Evolutionary conservation across 2,329 filamentous ascomycete genomes (phyloP).

Genomic region (Mollisia scopiformis): DNA sequence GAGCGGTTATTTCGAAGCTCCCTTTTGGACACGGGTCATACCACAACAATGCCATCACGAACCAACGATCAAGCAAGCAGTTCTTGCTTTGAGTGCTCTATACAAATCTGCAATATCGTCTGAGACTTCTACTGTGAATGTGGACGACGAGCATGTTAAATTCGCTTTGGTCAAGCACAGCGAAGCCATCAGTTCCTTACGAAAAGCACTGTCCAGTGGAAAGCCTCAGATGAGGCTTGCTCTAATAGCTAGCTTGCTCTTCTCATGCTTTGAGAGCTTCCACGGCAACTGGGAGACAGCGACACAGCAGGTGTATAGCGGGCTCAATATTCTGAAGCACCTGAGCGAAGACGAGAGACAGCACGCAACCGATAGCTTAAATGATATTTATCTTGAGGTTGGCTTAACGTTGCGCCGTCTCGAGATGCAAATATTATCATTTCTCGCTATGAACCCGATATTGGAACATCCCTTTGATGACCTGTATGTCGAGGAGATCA

Average conservation of each 20-base stretch:
- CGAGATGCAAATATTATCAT: conserved; percentile 20
- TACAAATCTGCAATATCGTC: conserved; percentile 60
- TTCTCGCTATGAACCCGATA: conserved; percentile 24
- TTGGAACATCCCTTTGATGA: conserved; percentile 14
- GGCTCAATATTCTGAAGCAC: conserved; percentile 18
- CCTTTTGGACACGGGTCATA: conserved; percentile 64
- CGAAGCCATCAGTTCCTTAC: conserved; percentile 51
- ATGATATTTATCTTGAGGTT: conserved; percentile 17
- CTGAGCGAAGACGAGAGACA: conserved; percentile 13
- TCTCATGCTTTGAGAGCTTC: conserved; percentile 68
- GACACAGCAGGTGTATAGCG: conserved; percentile 22
- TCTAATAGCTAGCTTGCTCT: conserved; percentile 63
- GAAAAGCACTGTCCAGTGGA: conserved; percentile 17
- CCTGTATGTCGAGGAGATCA: conserved; percentile 9
- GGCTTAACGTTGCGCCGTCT: conserved; percentile 13
- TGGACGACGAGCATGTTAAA: conserved; percentile 26
- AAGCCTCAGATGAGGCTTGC: conserved; percentile 43
- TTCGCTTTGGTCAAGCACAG: conserved; percentile 39
- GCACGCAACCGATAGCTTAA: conserved; percentile 10
- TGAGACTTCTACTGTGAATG: conserved; percentile 24
- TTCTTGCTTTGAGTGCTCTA: conserved; percentile 64
- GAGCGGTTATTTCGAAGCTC: conserved; percentile 61
- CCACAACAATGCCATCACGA: conserved; percentile 63
- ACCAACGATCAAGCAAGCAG: conserved; percentile 61
- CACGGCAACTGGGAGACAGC: conserved; percentile 49